Evolutionary conservation across 1,139 yeast genomes (phyloP).

Genomic region (Protomyces pachydermus): DNA sequence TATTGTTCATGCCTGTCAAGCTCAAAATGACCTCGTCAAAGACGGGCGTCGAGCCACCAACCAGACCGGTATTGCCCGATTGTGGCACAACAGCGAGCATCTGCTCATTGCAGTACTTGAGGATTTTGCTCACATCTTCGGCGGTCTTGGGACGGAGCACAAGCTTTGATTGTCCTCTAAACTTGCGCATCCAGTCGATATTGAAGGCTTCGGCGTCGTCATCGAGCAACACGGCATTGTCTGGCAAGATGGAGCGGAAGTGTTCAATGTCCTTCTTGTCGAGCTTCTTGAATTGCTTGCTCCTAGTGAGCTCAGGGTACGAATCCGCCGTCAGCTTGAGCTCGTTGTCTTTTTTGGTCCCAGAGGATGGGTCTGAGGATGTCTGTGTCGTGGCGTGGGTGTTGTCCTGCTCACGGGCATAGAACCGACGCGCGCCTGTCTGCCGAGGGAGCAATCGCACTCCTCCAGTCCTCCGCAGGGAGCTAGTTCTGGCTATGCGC

Average conservation of each 20-base stretch:
- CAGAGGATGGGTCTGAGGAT: slow-evolving; percentile 15
- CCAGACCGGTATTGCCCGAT: slow-evolving; percentile 95
- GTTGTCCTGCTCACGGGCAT: slow-evolving; percentile 19
- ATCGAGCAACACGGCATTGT: slow-evolving; percentile 46
- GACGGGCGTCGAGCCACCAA: slow-evolving; percentile 90
- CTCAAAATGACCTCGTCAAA: slow-evolving; percentile 85
- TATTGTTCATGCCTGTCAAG: slow-evolving; percentile 63
- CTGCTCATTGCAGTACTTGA: slow-evolving; percentile 75
- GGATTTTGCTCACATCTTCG: slow-evolving; percentile 68
- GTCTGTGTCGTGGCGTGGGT: slow-evolving; percentile 25
- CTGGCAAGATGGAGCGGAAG: slow-evolving; percentile 55
- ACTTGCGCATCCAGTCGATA: slow-evolving; percentile 96
- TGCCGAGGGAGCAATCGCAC: background rate
- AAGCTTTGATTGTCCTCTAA: slow-evolving; percentile 75
- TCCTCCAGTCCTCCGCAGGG: background rate
- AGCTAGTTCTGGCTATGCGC: background rate
- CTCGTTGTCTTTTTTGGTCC: slow-evolving; percentile 21
- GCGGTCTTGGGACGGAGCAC: slow-evolving; percentile 82
- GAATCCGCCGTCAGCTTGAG: slow-evolving; percentile 23
- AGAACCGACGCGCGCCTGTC: background rate
- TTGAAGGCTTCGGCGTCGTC: slow-evolving; percentile 70
- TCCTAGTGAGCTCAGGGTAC: slow-evolving; percentile 34
- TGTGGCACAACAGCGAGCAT: slow-evolving; percentile 88
- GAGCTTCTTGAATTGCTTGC: slow-evolving; percentile 38
- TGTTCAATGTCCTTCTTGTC: slow-evolving; percentile 54